phyloP scores from a whole-genome alignment of 2,329 filamentous ascomycete species.

The Pseudocercospora pini-densiflorae region DNA sequence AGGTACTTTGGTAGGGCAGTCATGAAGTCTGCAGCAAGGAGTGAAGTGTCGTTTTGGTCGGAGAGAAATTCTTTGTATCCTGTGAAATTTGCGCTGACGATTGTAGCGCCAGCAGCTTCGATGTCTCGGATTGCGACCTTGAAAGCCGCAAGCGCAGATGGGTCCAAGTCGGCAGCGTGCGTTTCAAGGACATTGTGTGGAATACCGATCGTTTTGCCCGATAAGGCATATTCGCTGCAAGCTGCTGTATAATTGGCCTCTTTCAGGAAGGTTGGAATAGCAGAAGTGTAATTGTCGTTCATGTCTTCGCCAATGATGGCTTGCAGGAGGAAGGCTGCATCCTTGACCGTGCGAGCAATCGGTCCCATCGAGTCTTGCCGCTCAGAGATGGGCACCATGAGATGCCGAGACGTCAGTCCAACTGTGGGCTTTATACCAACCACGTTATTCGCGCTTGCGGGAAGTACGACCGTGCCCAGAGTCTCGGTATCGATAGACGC shows the following conservation, averaged over 20 bases:
- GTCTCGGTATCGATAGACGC: slow-evolving; percentile 67
- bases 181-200: slow-evolving; percentile 61
- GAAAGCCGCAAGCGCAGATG: slow-evolving; percentile 44
- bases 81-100: slow-evolving; percentile 30
- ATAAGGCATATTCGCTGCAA: neutral
- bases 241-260: slow-evolving; percentile 3
- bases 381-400: slow-evolving; percentile 68
- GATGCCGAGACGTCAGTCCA: slow-evolving; percentile 64
- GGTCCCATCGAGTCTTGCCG: slow-evolving; percentile 63
- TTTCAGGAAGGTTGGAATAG: slow-evolving; percentile 49
- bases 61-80: slow-evolving; percentile 1
- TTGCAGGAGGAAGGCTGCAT: slow-evolving; percentile 61
- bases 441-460: slow-evolving; percentile 61
- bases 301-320: slow-evolving; percentile 61
- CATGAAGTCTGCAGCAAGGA: slow-evolving; percentile 7
- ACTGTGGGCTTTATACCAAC: slow-evolving; percentile 72
- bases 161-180: slow-evolving; percentile 14
- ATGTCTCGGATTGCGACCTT: slow-evolving; percentile 23
- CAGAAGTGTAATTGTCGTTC: slow-evolving; percentile 62
- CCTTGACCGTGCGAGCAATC: slow-evolving; percentile 62
- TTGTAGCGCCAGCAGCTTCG: slow-evolving; percentile 25
- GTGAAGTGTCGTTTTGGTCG: slow-evolving; percentile 10
- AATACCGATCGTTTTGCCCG: slow-evolving; percentile 61
- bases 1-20: slow-evolving; percentile 9
- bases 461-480: slow-evolving; percentile 65